Evolutionary conservation across 1,139 yeast species (phyloP), one percentile per base, ranked within the genome.

Genomic region (Suhomyces chickasaworum): DNA sequence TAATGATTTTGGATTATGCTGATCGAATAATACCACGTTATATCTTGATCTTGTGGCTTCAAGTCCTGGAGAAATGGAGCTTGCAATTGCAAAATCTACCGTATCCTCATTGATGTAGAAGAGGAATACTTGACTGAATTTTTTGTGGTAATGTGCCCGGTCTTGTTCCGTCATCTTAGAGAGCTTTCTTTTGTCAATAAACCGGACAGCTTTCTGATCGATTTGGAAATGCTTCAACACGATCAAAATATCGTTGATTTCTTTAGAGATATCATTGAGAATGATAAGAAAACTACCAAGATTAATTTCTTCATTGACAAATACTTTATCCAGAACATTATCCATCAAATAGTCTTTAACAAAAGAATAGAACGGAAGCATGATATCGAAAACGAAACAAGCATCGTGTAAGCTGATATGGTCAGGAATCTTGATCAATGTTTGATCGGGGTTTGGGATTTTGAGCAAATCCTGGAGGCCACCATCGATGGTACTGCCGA

Each of bases 391-490:
- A 2, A 67, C 49, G 42, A 70, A 70, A 40, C 73, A 64, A 27
- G 67, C 63, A 52, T 73, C 78, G 51, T 72, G 78, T 18, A 68
- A 55, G 45, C 73, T 67, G 12, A 71, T 59, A 43, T 58, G 60
- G 3, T 53, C 54, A 1, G 77, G 75, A 1, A 72, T 52, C 17
- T 55, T 54, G 3, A 72, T 51, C 34, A 70, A 54, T 7, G 65
- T 53, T 29, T 63, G 54, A 25, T 51, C 50, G 0, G 75, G 68
- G 30, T 59, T 52, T 10, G 56, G 52, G 7, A 73, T 60, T 38
- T 63, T 63, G 15, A 73, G 49, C 48, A 54, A 68, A 41, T 71
- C 76, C 49, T 73, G 77, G 20, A 73, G 53, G 1, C 78, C 78
- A 3, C 78, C 78, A 45, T 72, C 70, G 7, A 73, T 44, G 39